A percentile compares a stretch with the other conserved stretches of the same genome.
Conservation (phyloP, 257 asterid genomes). For the Eucommia ulmoides region DNA sequence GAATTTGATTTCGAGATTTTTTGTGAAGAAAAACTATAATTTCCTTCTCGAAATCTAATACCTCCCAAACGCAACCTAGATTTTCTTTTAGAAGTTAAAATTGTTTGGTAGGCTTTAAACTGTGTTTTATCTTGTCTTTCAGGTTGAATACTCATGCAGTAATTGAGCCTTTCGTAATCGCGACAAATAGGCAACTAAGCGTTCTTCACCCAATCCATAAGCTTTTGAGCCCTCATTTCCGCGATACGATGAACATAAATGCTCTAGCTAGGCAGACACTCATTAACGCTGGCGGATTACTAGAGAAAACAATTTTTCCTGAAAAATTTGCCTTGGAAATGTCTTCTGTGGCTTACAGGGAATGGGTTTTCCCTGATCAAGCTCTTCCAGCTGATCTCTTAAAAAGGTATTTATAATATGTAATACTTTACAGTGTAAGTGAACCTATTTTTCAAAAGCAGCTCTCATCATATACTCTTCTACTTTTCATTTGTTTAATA, state of each 20-base stretch:
- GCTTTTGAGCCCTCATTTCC: constrained; percentile 57
- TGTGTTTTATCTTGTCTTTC: neutral
- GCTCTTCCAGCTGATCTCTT: constrained; percentile 57
- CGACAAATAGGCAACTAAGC: constrained; percentile 48
- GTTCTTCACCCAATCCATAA: constrained; percentile 51
- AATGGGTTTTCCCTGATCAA: constrained; percentile 44
- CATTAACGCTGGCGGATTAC: constrained; percentile 45
- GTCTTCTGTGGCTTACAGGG: constrained; percentile 34
- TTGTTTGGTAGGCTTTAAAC: no score
- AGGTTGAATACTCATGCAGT: constrained; percentile 52
- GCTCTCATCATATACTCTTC: no score
- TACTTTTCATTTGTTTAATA: no score
- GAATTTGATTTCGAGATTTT: no score
- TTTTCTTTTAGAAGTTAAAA: no score
- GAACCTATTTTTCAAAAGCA: no score
- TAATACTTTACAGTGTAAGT: no score
- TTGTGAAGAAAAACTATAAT: no score
- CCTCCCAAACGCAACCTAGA: no score
- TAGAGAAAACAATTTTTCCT: constrained; percentile 43
- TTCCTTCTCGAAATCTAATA: no score
- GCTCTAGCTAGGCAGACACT: constrained; percentile 44
- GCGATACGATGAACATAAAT: constrained; percentile 60
- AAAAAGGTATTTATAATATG: no score
- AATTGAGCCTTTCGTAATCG: constrained; percentile 59
- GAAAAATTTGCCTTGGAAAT: constrained; percentile 43